Conservation (phyloP, 257 asterid genomes). For the Marsdenia floribunda region DNA sequence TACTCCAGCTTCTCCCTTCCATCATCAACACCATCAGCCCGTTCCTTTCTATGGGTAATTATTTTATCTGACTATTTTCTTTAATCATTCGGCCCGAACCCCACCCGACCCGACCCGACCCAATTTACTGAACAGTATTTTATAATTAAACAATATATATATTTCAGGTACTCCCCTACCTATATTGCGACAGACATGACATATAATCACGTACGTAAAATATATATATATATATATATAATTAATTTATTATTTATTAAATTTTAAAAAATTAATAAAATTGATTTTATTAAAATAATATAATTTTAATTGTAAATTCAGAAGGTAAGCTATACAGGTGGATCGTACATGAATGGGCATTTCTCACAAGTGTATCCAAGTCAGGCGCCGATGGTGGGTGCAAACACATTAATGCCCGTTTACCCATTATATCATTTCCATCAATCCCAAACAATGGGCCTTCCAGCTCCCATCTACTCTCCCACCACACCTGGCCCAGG, state of each 20-base stretch:
- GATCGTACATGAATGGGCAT: conserved; percentile 86
- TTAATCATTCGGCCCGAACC: background rate
- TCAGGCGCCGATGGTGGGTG: conserved; percentile 55
- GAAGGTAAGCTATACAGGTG: conserved; percentile 67
- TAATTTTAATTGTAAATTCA: background rate
- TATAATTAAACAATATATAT: too few species aligned
- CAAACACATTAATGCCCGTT: conserved; percentile 68
- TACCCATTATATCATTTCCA: conserved; percentile 65
- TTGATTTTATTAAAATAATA: too few species aligned
- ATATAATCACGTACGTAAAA: conserved; percentile 63
- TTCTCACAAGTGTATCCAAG: conserved; percentile 60
- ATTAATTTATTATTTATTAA: too few species aligned
- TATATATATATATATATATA: too few species aligned
- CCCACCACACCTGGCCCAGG: conserved; percentile 57
- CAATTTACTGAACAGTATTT: too few species aligned
- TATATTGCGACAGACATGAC: conserved; percentile 67
- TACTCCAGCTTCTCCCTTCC: conserved; percentile 38
- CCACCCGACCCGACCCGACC: background rate
- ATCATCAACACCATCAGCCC: conserved; percentile 57
- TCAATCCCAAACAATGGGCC: conserved; percentile 82
- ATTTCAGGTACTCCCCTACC: conserved; percentile 56
- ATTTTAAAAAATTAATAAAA: background rate
- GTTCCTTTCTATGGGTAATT: conserved; percentile 67
- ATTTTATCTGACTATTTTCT: background rate
- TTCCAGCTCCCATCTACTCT: conserved; percentile 68